Conservation (phyloP, 2,329 filamentous ascomycete genomes). For the Trichoderma lentiforme region DNA sequence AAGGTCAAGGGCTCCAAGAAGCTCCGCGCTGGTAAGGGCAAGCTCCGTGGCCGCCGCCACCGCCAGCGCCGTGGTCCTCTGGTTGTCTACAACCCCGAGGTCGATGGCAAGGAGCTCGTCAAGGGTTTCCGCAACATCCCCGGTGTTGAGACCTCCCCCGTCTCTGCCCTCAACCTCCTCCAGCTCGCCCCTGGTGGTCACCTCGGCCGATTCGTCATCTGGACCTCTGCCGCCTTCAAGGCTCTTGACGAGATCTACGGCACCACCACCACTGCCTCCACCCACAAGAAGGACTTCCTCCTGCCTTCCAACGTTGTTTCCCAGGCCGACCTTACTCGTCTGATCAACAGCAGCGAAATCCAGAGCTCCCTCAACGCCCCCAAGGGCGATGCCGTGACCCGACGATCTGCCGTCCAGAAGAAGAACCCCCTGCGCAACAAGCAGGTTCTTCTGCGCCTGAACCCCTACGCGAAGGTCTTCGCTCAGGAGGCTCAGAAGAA, state of each 20-base stretch:
- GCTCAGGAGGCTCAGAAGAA: slow-evolving; percentile 59
- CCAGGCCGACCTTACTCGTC: slow-evolving; percentile 91
- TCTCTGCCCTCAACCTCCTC: slow-evolving; percentile 94
- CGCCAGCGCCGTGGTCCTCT: slow-evolving; percentile 96
- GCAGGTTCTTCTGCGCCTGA: slow-evolving; percentile 97
- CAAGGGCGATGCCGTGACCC: slow-evolving; percentile 85
- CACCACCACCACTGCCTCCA: slow-evolving; percentile 81
- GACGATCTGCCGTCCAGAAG: slow-evolving; percentile 92
- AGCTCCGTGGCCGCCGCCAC: slow-evolving; percentile 94
- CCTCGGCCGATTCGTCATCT: slow-evolving; percentile 98
- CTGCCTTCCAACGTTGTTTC: slow-evolving; percentile 88
- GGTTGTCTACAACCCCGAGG: slow-evolving; percentile 93
- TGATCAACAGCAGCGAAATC: slow-evolving; percentile 99
- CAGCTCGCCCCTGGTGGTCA: slow-evolving; percentile 98
- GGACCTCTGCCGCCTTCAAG: slow-evolving; percentile 95
- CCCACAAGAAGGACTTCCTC: slow-evolving; percentile 98
- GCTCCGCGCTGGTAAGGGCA: slow-evolving; percentile 97
- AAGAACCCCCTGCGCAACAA: slow-evolving; percentile 99
- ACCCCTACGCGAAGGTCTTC: slow-evolving; percentile 94
- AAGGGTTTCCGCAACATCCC: slow-evolving; percentile 98
- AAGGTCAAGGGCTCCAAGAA: slow-evolving; percentile 98
- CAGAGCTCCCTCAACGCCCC: slow-evolving; percentile 91
- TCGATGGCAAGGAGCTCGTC: slow-evolving; percentile 91
- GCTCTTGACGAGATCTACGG: slow-evolving; percentile 97
- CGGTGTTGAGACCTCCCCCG: slow-evolving; percentile 93